Base-by-base conservation (phyloP, 1,139 yeast species). In the Kodamaea sp. region DNA sequence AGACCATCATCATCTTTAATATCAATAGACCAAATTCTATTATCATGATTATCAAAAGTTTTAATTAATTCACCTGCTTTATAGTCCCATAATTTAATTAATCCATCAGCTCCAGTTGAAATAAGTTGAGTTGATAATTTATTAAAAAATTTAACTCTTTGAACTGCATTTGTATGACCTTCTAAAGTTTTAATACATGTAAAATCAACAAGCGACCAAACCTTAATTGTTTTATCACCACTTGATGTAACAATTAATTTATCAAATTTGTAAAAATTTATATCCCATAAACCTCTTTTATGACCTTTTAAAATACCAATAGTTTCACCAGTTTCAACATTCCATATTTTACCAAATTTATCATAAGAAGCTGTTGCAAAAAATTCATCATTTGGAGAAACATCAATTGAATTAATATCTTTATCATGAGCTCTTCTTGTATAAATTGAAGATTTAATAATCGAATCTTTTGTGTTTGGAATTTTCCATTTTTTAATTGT, bases 321-420 rank as follows among this genome's bases (percentile, higher is more conserved):
- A 3, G 84, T 78, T 60, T 92, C 97, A 39, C 98, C 97, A 9
- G 78, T 66, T 31, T 79, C 84, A 27, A 79, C 56, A 54, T 85
- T 82, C 97, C 97, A 94, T 5, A 92, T 67, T 59, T 94, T 92
- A 46, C 85, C 94, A 3, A 90, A 75, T 54, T 90, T 86, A 59
- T 92, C 99, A 60, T 86, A 95, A n/a, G 96, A 86, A 1, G 96
- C 97, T 4, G 97, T 84, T 1, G 96, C 97, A 55, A 92, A 81
- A 45, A 73, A 70, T 48, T 83, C 84, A 61, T 92, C 95, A 54
- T 90, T 89, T 8, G 97, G 96, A 6, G 97, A 75, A 2, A 92
- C 72, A 48, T 88, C 96, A 37, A 94, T 66, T 3, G 94, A 78
- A 55, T 92, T 94, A 43, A 92, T 90, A 60, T 92, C 97, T 60